Conservation (phyloP, 2,329 filamentous ascomycete species). For the Claviceps paspali region DNA sequence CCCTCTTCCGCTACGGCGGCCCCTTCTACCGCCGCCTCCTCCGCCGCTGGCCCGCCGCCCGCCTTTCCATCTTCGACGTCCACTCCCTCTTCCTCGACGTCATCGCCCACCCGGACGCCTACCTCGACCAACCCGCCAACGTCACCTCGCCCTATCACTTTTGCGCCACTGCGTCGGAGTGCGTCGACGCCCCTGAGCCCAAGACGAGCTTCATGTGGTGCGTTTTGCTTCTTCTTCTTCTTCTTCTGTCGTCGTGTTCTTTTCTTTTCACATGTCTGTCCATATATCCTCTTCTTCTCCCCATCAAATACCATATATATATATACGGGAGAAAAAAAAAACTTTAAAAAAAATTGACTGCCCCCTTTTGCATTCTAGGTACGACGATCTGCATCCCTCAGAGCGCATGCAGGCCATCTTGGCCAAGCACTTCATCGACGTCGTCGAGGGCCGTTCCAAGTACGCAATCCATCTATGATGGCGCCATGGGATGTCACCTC, state of each 20-base stretch:
- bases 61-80: conserved; percentile 52
- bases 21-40: conserved; percentile 28
- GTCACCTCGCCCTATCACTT: conserved; percentile 39
- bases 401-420: conserved; percentile 37
- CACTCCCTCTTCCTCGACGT: conserved; percentile 52
- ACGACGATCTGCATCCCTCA: conserved; percentile 58
- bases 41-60: conserved; percentile 39
- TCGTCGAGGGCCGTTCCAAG: conserved; percentile 23
- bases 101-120: conserved; percentile 40
- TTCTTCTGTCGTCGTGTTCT: neutral
- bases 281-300: no score
- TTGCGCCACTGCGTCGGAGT: no score
- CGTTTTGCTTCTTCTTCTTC: conserved; percentile 16
- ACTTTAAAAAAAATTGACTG: no score
- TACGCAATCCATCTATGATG: no score
- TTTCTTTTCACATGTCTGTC: neutral
- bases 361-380: conserved; percentile 22
- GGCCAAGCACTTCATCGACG: conserved; percentile 25
- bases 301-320: no score
- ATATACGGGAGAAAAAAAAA: no score
- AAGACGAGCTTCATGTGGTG: conserved; percentile 51
- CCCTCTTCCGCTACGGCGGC: conserved; percentile 32
- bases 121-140: conserved; percentile 49
- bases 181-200: conserved; percentile 20
- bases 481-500: no score